Evolutionary conservation across 2,329 filamentous ascomycete species (phyloP), one percentile per base, ranked within the genome.

Genomic region (Aureobasidium sp.): DNA sequence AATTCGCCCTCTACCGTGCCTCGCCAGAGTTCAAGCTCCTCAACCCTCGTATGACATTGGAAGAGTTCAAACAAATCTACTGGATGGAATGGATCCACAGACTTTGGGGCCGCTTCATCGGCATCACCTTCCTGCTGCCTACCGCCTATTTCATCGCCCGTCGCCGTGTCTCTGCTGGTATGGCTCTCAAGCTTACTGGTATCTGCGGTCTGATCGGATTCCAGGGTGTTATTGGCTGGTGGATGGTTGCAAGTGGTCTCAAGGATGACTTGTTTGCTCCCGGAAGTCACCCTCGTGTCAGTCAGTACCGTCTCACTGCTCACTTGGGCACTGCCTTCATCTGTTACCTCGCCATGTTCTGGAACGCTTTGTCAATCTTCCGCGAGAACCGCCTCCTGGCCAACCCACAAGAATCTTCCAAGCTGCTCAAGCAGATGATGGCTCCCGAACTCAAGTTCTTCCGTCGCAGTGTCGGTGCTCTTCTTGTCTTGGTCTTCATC

Each of bases 31-130:
- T 93, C 77, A 85, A 89, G 70, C 83, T 91, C 64, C 81, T 99
- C 67, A 99, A 99, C 77, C 88, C 92, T 33, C 84, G 90, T 73
- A 99, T 99, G 94, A 87, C 83, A 33, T 80, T 99, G 60, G 82
- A 86, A 61, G 94, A 99, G 73, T 99, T 97, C 79, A 96, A 97
- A 75, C 88, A 94, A 72, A 99, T 99, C 66, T 99, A 97, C 81
- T 99, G 88, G 74, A 97, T 97, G 94, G 94, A 99, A 79, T 99
- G 94, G 94, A 85, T 87, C 45, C 94, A 99, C 74, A 85, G 94
- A 31, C 81, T 96, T 60, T 97, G 94, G 92, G 94, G 94, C 47
- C 87, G 94, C 65, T 81, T 95, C 67, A 89, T 99, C 61, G 94
- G 94, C 62, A 74, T 97, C 64, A 88, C 90, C 54, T 96, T 97